A percentile compares a stretch with the other conserved stretches of the same genome.
These are phyloP conservation scores for Tricladium varicosporioides DNA, from an alignment of 2,329 filamentous ascomycete species.

Conservation along the genomic window DNA sequence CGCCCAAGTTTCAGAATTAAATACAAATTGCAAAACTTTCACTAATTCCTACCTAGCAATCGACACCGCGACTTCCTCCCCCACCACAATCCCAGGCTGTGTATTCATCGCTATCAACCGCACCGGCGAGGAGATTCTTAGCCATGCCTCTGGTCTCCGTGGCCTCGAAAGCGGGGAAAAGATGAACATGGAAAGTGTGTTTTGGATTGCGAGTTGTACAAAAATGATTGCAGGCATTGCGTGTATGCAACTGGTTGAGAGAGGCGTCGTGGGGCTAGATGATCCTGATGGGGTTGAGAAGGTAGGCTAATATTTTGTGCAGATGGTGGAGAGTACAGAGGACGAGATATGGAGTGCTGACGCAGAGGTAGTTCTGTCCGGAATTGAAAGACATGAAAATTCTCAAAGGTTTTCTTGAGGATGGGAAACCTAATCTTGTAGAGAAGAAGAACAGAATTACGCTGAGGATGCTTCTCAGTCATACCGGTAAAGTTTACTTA, in stretches of 20 bases:
- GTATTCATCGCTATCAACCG: constrained; percentile 47
- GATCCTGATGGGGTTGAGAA: constrained; percentile 53
- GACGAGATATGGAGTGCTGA: no score
- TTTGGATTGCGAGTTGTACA: constrained; percentile 58
- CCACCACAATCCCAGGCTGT: constrained; percentile 40
- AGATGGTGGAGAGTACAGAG: no score
- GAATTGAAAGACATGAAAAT: constrained; percentile 50
- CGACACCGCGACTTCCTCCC: neutral
- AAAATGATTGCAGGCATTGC: constrained; percentile 53
- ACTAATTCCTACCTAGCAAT: no score
- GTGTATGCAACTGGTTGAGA: constrained; percentile 56
- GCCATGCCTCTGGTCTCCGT: constrained; percentile 46
- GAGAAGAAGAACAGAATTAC: constrained; percentile 50
- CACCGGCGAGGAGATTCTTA: constrained; percentile 46
- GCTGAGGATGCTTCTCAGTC: constrained; percentile 55
- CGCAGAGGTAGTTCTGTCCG: constrained; percentile 34
- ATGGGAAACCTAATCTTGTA: constrained; percentile 33
- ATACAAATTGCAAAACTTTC: no score
- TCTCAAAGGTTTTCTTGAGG: constrained; percentile 41
- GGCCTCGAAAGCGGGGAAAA: constrained; percentile 44
- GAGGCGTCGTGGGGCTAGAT: constrained; percentile 47
- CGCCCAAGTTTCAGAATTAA: no score
- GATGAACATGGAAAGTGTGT: constrained; percentile 60
- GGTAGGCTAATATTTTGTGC: no score
- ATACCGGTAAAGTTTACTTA: constrained; percentile 35